Evolutionary conservation across 2,329 filamentous ascomycete species (phyloP).

Genomic region (Fusarium papillatum): DNA sequence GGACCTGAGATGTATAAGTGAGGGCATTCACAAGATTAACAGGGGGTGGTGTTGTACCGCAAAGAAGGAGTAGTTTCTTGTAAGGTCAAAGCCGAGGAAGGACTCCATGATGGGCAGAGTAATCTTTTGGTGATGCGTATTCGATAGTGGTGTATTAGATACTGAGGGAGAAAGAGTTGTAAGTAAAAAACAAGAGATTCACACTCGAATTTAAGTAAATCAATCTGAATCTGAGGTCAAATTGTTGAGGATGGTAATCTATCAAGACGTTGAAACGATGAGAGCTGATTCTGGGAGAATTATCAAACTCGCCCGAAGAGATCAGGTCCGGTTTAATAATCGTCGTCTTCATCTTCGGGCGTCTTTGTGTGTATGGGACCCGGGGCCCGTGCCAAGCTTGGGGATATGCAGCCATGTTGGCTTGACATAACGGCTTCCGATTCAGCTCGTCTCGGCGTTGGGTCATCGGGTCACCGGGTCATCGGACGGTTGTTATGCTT

Average conservation of each 20-base stretch:
- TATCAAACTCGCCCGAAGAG: conserved; percentile 24
- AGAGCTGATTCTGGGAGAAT: conserved; percentile 17
- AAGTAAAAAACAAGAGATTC: neutral
- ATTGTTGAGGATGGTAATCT: conserved; percentile 23
- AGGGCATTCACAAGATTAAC: too few species aligned
- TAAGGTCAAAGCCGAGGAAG: conserved; percentile 49
- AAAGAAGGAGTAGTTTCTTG: conserved; percentile 52
- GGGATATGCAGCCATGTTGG: conserved; percentile 21
- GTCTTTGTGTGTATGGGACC: conserved; percentile 2
- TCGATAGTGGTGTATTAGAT: neutral
- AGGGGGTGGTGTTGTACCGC: conserved; percentile 34
- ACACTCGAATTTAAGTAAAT: neutral
- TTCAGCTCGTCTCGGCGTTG: neutral
- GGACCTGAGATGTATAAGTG: conserved; percentile 49
- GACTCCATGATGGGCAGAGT: conserved; percentile 44
- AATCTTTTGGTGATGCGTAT: neutral
- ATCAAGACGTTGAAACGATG: neutral
- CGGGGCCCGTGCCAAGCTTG: conserved; percentile 8
- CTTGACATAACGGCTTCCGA: conserved; percentile 23
- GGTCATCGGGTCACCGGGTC: neutral
- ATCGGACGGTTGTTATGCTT: neutral
- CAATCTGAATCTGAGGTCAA: neutral
- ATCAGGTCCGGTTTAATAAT: conserved; percentile 30
- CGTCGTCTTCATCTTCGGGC: neutral
- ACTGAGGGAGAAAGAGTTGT: neutral